Percentiles rank a stretch among this genome's conserved stretches.
phyloP scores from a whole-genome alignment of 805 yeast genomes.

The Candida andamanensis region DNA sequence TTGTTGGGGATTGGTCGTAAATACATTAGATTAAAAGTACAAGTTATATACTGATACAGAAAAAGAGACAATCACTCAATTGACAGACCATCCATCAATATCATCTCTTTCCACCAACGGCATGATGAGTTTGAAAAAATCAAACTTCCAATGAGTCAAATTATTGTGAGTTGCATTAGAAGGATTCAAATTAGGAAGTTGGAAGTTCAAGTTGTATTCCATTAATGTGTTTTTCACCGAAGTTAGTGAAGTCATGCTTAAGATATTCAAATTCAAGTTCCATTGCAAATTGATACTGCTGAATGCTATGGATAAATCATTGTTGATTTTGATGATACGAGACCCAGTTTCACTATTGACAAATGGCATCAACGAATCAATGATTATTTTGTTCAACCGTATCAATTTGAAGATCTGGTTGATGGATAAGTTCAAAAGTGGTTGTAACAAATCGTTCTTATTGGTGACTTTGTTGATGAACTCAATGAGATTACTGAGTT shows the following conservation, averaged over 20 bases:
- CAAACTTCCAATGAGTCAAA: slow-evolving; percentile 15
- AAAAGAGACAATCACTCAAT: too few species aligned
- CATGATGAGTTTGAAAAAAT: slow-evolving; percentile 15
- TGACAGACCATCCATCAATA: slow-evolving; percentile 38
- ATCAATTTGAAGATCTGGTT: slow-evolving; percentile 31
- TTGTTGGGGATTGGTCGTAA: too few species aligned
- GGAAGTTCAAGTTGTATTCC: slow-evolving; percentile 24
- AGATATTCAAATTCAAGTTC: slow-evolving; percentile 7
- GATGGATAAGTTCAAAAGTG: slow-evolving; percentile 28
- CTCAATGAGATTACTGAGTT: slow-evolving; percentile 26
- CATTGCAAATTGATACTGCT: slow-evolving; percentile 18
- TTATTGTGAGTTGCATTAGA: background rate
- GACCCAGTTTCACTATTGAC: slow-evolving; percentile 21
- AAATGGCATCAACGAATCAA: slow-evolving; percentile 18
- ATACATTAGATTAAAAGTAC: background rate
- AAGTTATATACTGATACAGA: background rate
- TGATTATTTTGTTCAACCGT: slow-evolving; percentile 29
- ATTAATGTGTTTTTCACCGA: slow-evolving; percentile 22
- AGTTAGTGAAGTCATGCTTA: slow-evolving; percentile 17
- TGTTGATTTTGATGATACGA: slow-evolving; percentile 30
- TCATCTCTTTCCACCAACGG: slow-evolving; percentile 28
- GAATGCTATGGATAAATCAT: slow-evolving; percentile 31
- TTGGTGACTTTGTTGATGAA: slow-evolving; percentile 16
- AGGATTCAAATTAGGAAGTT: slow-evolving; percentile 1
- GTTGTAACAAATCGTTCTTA: slow-evolving; percentile 13